Base-by-base conservation (phyloP, 305 asterid species). In the Withania somnifera region DNA sequence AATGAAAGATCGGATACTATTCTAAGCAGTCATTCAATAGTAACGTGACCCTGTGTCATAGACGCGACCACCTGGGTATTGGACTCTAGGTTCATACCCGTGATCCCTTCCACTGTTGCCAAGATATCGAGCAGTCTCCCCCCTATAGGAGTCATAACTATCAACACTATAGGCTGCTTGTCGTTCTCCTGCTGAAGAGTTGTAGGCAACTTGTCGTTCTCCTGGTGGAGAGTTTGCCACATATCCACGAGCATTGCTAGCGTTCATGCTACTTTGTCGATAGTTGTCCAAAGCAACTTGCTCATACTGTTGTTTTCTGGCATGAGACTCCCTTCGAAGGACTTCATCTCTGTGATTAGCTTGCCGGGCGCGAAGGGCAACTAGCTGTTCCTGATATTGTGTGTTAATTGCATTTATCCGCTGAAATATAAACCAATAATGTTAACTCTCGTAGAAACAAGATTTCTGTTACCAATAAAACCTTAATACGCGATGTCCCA, bases 241-340 rank as follows among this genome's bases (percentile, higher is more conserved):
- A 85, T 78, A 88, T 10, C 93, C 92, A n/a, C 88, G 97, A 82
- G 93, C 90, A 66, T 89, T 91, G 19, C 77, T 82, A 38, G 85
- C 87, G 77, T 88, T 88, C 38, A 83, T 83, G 75, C 85, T 85
- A 54, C 89, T 86, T 61, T 84, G 84, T 63, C 96, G 90, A 86
- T 91, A 88, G 75, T 86, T 92, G 42, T 90, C 96, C 87, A 86
- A 84, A 10, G 89, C 85, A 67, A 90, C 86, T 84, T 90, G 95
- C 88, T 96, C 95, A 86, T 92, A 94, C 38, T 90, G 97, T 85
- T 92, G 95, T 63, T 88, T 90, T 84, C 97, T 92, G 69, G 92
- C 90, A 57, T 91, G 97, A 68, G 97, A 95, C 89, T 95, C 98
- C 82, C 89, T 86, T 24, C 87, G 87, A 24, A 94, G 94, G 83